Evolutionary conservation across 805 yeast species (phyloP).

Genomic region (Candida verbasci): DNA sequence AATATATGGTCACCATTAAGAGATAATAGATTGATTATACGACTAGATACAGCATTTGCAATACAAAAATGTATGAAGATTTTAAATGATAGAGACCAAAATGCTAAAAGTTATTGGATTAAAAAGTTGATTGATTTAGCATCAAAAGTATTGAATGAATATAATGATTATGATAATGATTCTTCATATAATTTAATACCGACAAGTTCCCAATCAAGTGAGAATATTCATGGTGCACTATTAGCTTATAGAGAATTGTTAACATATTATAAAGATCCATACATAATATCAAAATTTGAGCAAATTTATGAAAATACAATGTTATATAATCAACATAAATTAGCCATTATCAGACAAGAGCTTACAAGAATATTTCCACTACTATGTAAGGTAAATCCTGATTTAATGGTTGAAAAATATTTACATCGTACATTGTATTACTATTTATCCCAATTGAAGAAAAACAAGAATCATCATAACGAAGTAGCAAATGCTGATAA

Average conservation of each 20-base stretch:
- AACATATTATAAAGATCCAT: conserved; percentile 61
- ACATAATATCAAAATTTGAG: conserved; percentile 66
- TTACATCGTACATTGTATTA: conserved; percentile 75
- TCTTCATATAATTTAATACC: conserved; percentile 15
- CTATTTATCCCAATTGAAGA: conserved; percentile 72
- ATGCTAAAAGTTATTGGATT: conserved; percentile 72
- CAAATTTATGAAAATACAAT: conserved; percentile 73
- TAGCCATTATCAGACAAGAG: conserved; percentile 72
- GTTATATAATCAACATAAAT: conserved; percentile 71
- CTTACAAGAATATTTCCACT: conserved; percentile 81
- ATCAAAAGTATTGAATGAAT: conserved; percentile 48
- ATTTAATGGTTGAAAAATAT: conserved; percentile 71
- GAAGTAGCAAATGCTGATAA: conserved; percentile 52
- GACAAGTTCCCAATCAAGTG: conserved; percentile 34
- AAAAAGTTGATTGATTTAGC: conserved; percentile 65
- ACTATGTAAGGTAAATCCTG: conserved; percentile 73
- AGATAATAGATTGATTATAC: conserved; percentile 68
- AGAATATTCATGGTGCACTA: conserved; percentile 82
- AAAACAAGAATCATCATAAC: conserved; percentile 44
- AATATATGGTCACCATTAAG: conserved; percentile 85
- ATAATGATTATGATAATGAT: conserved; percentile 11
- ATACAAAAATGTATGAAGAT: conserved; percentile 74
- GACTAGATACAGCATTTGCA: conserved; percentile 82
- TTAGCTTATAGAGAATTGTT: conserved; percentile 78
- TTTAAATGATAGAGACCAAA: conserved; percentile 71